A percentile compares a stretch with the other conserved stretches of the same genome.
Conservation (phyloP, 2,329 filamentous ascomycete species). For the Trichoderma koningiopsis region DNA sequence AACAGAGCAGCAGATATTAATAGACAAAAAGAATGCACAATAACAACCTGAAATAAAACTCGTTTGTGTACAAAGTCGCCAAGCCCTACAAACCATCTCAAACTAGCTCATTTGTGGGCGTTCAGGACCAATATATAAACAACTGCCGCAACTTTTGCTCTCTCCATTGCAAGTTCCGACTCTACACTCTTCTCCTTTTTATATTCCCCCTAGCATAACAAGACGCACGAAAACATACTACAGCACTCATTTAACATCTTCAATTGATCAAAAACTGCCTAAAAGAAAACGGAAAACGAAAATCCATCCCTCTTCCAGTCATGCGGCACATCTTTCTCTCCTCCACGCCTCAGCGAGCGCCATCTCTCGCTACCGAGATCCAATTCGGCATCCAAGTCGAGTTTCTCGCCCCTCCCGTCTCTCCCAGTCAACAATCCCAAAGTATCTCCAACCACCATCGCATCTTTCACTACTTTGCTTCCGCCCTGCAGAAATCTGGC, state of each 20-base stretch:
- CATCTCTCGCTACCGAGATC: conserved; percentile 11
- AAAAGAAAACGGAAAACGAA: neutral
- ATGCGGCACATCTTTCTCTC: neutral
- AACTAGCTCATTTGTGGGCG: neutral
- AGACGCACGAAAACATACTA: neutral
- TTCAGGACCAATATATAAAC: neutral
- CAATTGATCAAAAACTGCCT: neutral
- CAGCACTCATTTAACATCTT: neutral
- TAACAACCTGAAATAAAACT: neutral
- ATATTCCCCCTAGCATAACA: neutral
- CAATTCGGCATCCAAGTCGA: conserved; percentile 30
- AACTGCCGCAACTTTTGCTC: neutral
- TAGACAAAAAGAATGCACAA: neutral
- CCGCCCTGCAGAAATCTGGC: conserved; percentile 9
- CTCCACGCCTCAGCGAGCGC: neutral
- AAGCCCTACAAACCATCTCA: neutral
- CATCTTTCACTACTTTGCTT: conserved; percentile 18
- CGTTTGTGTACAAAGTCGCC: neutral
- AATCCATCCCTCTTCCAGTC: neutral
- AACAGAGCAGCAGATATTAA: neutral
- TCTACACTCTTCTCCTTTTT: neutral
- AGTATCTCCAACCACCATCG: neutral
- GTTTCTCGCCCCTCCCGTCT: conserved; percentile 25
- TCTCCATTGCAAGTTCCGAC: neutral
- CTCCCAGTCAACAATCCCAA: neutral